Base-by-base conservation (phyloP, 352 stramenopile genomes). In the Phytophthora tentaculata region DNA sequence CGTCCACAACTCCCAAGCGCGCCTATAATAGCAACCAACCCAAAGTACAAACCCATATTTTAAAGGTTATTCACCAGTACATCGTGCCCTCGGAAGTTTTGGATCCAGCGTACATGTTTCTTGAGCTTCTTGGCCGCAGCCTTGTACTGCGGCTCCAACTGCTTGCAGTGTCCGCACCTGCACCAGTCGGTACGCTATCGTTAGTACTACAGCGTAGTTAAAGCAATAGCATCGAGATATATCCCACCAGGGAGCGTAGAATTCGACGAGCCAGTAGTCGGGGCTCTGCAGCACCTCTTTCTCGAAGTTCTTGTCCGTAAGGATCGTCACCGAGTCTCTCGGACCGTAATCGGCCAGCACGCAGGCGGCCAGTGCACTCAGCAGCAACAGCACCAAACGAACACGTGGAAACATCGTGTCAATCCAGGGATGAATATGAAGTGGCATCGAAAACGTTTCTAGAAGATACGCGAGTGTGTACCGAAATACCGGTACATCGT, bases 181-280 rank as follows among this genome's bases (percentile, higher is more conserved):
- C 2, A 41, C 20, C 12, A 24, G 20, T 39, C 5, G 43, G 12
- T 29, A 59, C 19, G 19, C n/a, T 56, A 29, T 22, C 10, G 3
- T 58, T 61, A 37, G 47, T 56, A 24, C 10, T 37, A 70, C 14
- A 50, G 35, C 24, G 8, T 53, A 35, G 28, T 45, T 23, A 5
- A 54, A 22, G 19, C 57, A 24, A 7, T 16, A 56, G 52, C 35
- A 45, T 20, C 22, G 39, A 2, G 48, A 62, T 19, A 59, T 37
- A 61, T 58, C 65, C 10, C 44, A 88, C 92, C 92, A 98, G 29
- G 92, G 94, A 17, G 94, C 94, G 64, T 97, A 97, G 74, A 98
- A 98, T 69, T 98, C 91, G 39, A 98, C 93, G 41, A 98, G 74
- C 91, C 91, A 98, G 52, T 92, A 92, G 68, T 93, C 86, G 4